A percentile compares a stretch with the other conserved stretches of the same genome.
phyloP scores from a whole-genome alignment of 2,329 filamentous ascomycete genomes.

The Helotiales sp. region DNA sequence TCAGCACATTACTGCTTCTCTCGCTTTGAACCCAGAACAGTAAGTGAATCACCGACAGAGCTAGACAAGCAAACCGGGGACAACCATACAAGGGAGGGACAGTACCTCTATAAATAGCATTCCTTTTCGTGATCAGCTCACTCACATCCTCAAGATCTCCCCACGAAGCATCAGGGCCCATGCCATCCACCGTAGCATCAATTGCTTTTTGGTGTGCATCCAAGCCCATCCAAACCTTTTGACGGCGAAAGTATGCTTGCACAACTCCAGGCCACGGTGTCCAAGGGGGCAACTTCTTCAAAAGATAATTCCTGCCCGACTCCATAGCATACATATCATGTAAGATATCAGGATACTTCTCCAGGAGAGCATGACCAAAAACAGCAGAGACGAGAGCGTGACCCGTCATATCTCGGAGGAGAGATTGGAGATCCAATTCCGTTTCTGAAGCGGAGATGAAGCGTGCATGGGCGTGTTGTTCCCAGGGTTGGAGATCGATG shows the following conservation, averaged over 20 bases:
- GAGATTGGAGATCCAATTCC: slow-evolving; percentile 55
- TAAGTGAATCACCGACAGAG: no score
- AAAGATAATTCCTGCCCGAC: slow-evolving; percentile 56
- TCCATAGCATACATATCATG: slow-evolving; percentile 62
- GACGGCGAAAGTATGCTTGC: slow-evolving; percentile 52
- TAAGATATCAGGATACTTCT: slow-evolving; percentile 57
- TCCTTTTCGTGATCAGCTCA: slow-evolving; percentile 6
- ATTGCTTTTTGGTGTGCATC: slow-evolving; percentile 51
- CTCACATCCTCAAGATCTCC: slow-evolving; percentile 21
- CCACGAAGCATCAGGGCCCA: slow-evolving; percentile 45
- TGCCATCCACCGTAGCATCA: slow-evolving; percentile 48
- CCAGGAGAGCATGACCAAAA: slow-evolving; percentile 57
- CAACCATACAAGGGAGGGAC: neutral
- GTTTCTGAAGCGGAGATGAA: slow-evolving; percentile 52
- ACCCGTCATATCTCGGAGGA: slow-evolving; percentile 63
- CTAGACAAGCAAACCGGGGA: no score
- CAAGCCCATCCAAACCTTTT: slow-evolving; percentile 48
- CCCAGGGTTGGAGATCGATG: slow-evolving; percentile 68
- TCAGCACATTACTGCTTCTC: no score
- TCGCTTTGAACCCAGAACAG: no score
- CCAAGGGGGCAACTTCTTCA: slow-evolving; percentile 60
- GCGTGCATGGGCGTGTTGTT: slow-evolving; percentile 54
- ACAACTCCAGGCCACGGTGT: slow-evolving; percentile 57
- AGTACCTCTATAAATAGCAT: slow-evolving; percentile 14
- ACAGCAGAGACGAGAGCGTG: slow-evolving; percentile 54